phyloP scores from a whole-genome alignment of 495 filamentous ascomycete species.

The Penicillium maclennaniae region DNA sequence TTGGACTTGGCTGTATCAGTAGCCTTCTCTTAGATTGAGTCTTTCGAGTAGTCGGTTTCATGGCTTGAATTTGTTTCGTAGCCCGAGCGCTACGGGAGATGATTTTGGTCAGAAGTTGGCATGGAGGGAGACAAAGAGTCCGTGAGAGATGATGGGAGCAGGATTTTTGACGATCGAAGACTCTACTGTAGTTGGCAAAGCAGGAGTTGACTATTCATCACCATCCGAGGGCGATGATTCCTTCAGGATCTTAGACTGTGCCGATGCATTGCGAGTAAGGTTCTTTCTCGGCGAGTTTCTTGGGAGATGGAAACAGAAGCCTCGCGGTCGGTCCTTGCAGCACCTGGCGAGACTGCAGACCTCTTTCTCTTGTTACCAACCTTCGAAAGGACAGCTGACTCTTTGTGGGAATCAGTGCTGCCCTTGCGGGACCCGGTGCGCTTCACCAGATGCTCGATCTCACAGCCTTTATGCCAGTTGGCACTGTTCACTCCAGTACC shows the following conservation, averaged over 20 bases:
- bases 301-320: background rate
- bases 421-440: slow-evolving; percentile 43
- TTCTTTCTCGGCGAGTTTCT: background rate
- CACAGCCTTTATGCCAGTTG: slow-evolving; percentile 47
- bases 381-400: background rate
- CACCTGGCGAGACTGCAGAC: background rate
- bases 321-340: background rate
- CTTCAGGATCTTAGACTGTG: background rate
- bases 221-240: background rate
- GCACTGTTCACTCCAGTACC: slow-evolving; percentile 40
- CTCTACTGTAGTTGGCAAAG: background rate
- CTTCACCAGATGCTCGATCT: slow-evolving; percentile 48
- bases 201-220: background rate
- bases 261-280: background rate
- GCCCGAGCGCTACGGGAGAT: too few relatives aligned
- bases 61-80: too few relatives aligned
- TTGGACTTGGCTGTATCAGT: too few relatives aligned
- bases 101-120: background rate
- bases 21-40: background rate
- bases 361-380: slow-evolving; percentile 1
- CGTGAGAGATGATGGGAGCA: background rate
- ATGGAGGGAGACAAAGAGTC: background rate
- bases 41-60: too few relatives aligned
- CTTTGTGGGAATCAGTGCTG: background rate
- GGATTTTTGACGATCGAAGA: background rate